These are phyloP conservation scores for Paracamarosporium sp. DNA, from an alignment of 2,329 filamentous ascomycete genomes.

Conservation along the genomic window DNA sequence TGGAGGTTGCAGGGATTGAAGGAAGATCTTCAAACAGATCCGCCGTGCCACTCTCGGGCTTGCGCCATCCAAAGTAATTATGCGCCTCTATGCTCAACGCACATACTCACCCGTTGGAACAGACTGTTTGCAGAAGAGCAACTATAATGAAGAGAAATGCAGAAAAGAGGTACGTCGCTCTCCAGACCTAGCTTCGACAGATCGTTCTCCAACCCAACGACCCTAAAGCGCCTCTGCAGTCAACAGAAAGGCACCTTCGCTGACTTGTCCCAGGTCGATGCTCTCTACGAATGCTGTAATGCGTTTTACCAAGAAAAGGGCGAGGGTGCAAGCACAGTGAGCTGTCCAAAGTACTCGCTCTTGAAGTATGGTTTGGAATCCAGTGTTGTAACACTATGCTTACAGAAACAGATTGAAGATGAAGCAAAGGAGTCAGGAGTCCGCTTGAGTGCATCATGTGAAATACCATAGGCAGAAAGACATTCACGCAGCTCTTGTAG, in stretches of 20 bases:
- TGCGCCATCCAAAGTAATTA: conserved; percentile 85
- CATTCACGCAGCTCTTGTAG: not conserved
- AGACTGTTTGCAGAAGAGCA: conserved; percentile 86
- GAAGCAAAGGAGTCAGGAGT: conserved; percentile 69
- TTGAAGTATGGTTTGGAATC: conserved; percentile 57
- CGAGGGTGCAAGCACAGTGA: conserved; percentile 75
- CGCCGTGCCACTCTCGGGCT: conserved; percentile 85
- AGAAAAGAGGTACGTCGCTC: conserved; percentile 57
- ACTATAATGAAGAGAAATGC: conserved; percentile 86
- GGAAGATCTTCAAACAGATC: conserved; percentile 74
- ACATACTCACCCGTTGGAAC: conserved; percentile 9
- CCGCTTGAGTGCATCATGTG: not conserved
- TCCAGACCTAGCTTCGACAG: not conserved
- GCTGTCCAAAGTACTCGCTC: conserved; percentile 83
- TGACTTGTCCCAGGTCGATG: conserved; percentile 68
- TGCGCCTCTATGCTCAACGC: not conserved
- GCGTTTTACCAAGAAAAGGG: conserved; percentile 83
- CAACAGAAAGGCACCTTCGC: not conserved
- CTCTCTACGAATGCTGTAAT: conserved; percentile 92
- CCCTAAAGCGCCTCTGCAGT: not conserved
- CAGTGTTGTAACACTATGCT: conserved; percentile 5
- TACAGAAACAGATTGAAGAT: conserved; percentile 70
- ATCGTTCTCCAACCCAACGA: not conserved
- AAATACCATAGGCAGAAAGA: not conserved
- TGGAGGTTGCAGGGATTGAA: conserved; percentile 56